Evolutionary conservation across 495 filamentous ascomycete species (phyloP).

Genomic region (Penicillium manginii): DNA sequence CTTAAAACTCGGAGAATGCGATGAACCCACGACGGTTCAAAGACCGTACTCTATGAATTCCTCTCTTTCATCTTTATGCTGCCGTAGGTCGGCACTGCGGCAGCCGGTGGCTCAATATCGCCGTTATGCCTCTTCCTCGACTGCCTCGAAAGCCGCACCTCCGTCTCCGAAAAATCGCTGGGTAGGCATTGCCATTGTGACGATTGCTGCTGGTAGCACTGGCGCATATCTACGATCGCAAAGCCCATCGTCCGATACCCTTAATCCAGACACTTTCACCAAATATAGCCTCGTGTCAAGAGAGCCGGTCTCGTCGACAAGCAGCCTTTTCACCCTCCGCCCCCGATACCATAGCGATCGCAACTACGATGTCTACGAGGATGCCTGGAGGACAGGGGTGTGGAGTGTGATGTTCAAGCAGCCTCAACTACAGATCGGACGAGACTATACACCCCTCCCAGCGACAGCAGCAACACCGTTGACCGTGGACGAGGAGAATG

Average conservation of each 20-base stretch:
- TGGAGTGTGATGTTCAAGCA: conserved; percentile 94
- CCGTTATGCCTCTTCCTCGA: conserved; percentile 27
- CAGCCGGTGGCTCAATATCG: conserved; percentile 18
- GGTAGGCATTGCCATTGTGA: conserved; percentile 41
- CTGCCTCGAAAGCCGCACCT: conserved; percentile 15
- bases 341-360: conserved; percentile 43
- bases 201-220: conserved; percentile 37
- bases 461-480: conserved; percentile 31
- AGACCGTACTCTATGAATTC: conserved; percentile 33
- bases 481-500: conserved; percentile 37
- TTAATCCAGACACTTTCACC: conserved; percentile 63
- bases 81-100: conserved; percentile 17
- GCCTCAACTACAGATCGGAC: conserved; percentile 84
- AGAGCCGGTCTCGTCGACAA: conserved; percentile 72
- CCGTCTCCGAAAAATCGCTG: conserved; percentile 37
- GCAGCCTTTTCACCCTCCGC: conserved; percentile 73
- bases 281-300: conserved; percentile 67
- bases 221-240: conserved; percentile 44
- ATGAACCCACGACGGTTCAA: neutral
- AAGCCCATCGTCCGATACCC: conserved; percentile 25
- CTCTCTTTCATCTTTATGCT: conserved; percentile 17
- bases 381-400: conserved; percentile 62
- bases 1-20: neutral
- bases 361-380: conserved; percentile 49
- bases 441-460: conserved; percentile 88